These are phyloP conservation scores for Diplodia scrobiculata DNA, from an alignment of 2,329 filamentous ascomycete genomes.

Conservation along the genomic window DNA sequence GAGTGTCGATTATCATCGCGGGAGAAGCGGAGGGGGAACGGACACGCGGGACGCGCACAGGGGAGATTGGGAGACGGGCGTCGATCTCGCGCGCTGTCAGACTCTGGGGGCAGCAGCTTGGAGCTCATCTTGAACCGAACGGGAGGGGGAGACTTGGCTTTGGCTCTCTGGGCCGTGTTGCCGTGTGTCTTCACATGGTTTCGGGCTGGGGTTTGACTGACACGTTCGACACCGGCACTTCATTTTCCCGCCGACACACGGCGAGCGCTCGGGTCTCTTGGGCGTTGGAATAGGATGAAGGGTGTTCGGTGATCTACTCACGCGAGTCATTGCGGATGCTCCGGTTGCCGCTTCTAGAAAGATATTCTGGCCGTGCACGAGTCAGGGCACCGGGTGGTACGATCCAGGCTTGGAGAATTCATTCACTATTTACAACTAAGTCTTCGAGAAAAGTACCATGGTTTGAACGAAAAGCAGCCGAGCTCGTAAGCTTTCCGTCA, in stretches of 20 bases:
- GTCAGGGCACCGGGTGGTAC: not conserved
- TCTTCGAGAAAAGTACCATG: too few species aligned
- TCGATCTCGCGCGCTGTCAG: constrained; percentile 6
- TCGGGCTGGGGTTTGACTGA: not conserved
- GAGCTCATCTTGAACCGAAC: too few species aligned
- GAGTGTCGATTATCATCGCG: too few species aligned
- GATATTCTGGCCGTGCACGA: not conserved
- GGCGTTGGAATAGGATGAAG: not conserved
- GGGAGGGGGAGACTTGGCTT: not conserved
- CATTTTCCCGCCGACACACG: not conserved
- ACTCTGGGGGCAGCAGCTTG: not conserved
- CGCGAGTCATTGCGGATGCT: not conserved
- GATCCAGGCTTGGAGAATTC: not conserved
- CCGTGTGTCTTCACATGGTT: not conserved
- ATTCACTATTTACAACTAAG: too few species aligned
- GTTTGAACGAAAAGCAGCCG: too few species aligned
- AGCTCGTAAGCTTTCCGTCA: too few species aligned
- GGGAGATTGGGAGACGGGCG: not conserved
- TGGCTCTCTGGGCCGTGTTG: not conserved
- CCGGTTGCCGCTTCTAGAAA: not conserved
- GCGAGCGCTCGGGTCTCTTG: not conserved
- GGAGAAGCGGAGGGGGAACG: not conserved
- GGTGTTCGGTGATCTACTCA: not conserved
- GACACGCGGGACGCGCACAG: not conserved
- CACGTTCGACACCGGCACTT: not conserved